Conservation (phyloP, 2,329 filamentous ascomycete species). For the Fusarium sp. region DNA sequence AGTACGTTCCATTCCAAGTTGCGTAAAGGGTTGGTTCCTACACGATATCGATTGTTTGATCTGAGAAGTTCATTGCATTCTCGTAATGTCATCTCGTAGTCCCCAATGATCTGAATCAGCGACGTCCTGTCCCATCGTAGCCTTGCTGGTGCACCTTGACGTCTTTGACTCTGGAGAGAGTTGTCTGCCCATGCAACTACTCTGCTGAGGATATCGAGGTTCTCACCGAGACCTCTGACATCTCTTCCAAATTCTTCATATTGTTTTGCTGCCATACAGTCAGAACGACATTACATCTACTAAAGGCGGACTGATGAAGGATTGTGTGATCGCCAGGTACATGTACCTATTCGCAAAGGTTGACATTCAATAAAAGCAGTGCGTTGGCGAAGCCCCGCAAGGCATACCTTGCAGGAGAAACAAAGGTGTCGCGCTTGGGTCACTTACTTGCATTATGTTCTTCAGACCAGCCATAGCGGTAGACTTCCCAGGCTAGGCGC, state of each 20-base stretch:
- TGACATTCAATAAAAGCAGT: not conserved
- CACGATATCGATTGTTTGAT: slow-evolving; percentile 45
- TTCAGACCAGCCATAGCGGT: slow-evolving; percentile 47
- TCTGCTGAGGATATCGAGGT: slow-evolving; percentile 45
- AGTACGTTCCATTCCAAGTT: slow-evolving; percentile 52
- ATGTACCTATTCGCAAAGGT: not conserved
- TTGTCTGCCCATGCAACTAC: slow-evolving; percentile 45
- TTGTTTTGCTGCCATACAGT: slow-evolving; percentile 41
- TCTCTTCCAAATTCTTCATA: slow-evolving; percentile 49
- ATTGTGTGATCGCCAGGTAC: not conserved
- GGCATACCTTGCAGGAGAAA: slow-evolving; percentile 8
- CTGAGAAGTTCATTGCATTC: slow-evolving; percentile 47
- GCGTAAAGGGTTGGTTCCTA: slow-evolving; percentile 40
- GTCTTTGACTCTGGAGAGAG: slow-evolving; percentile 41
- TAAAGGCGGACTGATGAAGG: not conserved
- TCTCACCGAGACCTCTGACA: slow-evolving; percentile 45
- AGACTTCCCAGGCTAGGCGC: slow-evolving; percentile 48
- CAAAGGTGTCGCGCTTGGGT: not conserved
- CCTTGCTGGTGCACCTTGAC: slow-evolving; percentile 32
- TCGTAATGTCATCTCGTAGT: slow-evolving; percentile 46
- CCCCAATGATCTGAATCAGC: slow-evolving; percentile 45
- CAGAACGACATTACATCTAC: not conserved
- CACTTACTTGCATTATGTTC: slow-evolving; percentile 49
- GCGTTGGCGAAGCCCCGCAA: slow-evolving; percentile 28
- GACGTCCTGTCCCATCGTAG: slow-evolving; percentile 41